Evolutionary conservation across 169 alveolate genomes (phyloP), one percentile per base, ranked within the genome.

Genomic region (Eimeria brunetti): DNA sequence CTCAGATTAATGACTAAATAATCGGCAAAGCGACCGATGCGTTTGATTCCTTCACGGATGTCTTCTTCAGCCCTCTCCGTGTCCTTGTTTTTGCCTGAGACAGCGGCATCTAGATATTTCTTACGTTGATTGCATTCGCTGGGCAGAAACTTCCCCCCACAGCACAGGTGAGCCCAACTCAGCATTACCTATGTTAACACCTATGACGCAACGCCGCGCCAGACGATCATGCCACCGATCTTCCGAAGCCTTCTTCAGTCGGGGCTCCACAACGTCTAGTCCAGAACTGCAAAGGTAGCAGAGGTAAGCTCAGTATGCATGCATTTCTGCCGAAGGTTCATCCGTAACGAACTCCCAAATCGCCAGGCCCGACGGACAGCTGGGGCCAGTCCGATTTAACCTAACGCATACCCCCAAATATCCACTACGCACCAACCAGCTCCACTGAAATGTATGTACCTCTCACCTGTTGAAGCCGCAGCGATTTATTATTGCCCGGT

Each of bases 381-480:
- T 38, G n/a, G 1, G 75, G 20, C 56, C 46, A 30, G 36, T 36
- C 33, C 51, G 38, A 33, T 73, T 38, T 20, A 18, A 16, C 56
- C 53, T 20, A 0, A 38, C 51, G 83, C 56, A 18, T 3, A 33
- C 18, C 83, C 83, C 16, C 36, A 7, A 38, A 18, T 30, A 18
- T 30, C 33, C 18, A 30, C 51, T 38, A 73, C 83, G 53, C 14
- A 30, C 9, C 18, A n/a, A 18, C 16, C 56, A 38, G 83, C 5
- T 16, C 30, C 33, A 36, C 14, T 38, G 11, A 2, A 20, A 20
- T 38, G 38, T 38, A 16, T 36, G 5, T 7, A 22, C 3, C 88
- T 22, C 86, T 27, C 85, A 95, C 98, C 97, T 97, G 95, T 98
- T 98, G 94, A 98, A 97, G 0, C 99, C 99, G 83, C 97, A 97